Evolutionary conservation across 257 asterid species (phyloP).

Genomic region (Solanum corneliomulleri): DNA sequence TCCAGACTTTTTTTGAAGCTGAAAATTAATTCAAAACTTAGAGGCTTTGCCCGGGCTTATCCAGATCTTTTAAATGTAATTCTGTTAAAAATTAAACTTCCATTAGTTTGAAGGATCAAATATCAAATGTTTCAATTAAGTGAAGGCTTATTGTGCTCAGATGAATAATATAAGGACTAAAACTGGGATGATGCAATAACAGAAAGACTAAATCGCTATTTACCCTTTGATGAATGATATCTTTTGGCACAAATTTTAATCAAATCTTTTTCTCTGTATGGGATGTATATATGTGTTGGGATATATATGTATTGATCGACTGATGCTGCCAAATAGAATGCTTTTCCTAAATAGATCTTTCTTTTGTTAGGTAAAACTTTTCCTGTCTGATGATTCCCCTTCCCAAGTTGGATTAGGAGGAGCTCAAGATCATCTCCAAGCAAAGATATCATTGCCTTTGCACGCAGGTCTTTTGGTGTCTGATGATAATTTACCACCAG

Average conservation of each 20-base stretch:
- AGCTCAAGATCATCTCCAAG: slow-evolving; percentile 82
- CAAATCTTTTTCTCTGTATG: background rate
- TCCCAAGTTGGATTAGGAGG: slow-evolving; percentile 59
- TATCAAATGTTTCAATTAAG: background rate
- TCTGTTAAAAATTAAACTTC: background rate
- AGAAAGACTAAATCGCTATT: background rate
- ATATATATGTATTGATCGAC: background rate
- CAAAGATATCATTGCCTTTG: slow-evolving; percentile 42
- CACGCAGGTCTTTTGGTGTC: slow-evolving; percentile 29
- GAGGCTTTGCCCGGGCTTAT: background rate
- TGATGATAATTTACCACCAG: slow-evolving; percentile 83
- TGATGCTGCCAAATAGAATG: background rate
- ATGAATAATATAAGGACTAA: background rate
- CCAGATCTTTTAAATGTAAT: background rate
- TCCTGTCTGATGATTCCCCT: slow-evolving; percentile 77
- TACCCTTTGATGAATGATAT: background rate
- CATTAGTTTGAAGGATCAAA: background rate
- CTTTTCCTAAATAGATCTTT: background rate
- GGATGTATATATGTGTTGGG: background rate
- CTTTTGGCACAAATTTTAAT: background rate
- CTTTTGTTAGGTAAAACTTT: slow-evolving; percentile 54
- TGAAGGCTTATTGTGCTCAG: background rate
- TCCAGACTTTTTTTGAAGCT: background rate
- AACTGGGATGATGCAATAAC: background rate
- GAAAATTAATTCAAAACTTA: background rate